Conservation (phyloP, 2,329 filamentous ascomycete genomes). For the Hirsutella minnesotensis region DNA sequence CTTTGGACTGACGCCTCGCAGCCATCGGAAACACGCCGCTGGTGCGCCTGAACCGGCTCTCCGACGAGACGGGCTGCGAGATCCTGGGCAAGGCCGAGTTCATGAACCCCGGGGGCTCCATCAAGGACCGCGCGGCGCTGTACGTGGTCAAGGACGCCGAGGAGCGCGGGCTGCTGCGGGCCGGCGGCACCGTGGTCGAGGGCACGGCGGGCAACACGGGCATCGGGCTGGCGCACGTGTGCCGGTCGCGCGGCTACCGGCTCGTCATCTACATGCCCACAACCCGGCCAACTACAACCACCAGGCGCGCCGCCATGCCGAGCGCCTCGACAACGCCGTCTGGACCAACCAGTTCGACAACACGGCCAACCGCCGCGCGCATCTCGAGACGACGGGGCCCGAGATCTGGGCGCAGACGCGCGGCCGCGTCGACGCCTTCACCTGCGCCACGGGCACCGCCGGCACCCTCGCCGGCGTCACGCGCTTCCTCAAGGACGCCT, state of each 20-base stretch:
- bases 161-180: constrained; percentile 66
- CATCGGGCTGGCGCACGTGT: constrained; percentile 94
- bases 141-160: constrained; percentile 93
- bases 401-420: constrained; percentile 92
- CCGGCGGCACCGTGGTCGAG: constrained; percentile 91
- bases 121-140: constrained; percentile 92
- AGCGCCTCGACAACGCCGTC: constrained; percentile 72
- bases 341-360: constrained; percentile 99
- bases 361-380: constrained; percentile 80
- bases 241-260: constrained; percentile 80
- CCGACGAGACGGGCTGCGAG: constrained; percentile 83
- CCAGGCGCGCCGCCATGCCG: constrained; percentile 84
- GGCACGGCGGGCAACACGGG: constrained; percentile 97
- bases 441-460: constrained; percentile 84
- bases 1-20: constrained; percentile 21
- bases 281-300: constrained; percentile 97
- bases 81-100: constrained; percentile 96
- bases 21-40: constrained; percentile 96
- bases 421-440: constrained; percentile 85
- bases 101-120: constrained; percentile 91
- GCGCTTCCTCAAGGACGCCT: constrained; percentile 75
- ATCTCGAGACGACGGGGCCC: constrained; percentile 92
- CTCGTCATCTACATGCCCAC: constrained; percentile 99
- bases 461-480: constrained; percentile 86
- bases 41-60: constrained; percentile 79